Base-by-base conservation (phyloP, 2,329 filamentous ascomycete species). In the Ceratocystis destructans region DNA sequence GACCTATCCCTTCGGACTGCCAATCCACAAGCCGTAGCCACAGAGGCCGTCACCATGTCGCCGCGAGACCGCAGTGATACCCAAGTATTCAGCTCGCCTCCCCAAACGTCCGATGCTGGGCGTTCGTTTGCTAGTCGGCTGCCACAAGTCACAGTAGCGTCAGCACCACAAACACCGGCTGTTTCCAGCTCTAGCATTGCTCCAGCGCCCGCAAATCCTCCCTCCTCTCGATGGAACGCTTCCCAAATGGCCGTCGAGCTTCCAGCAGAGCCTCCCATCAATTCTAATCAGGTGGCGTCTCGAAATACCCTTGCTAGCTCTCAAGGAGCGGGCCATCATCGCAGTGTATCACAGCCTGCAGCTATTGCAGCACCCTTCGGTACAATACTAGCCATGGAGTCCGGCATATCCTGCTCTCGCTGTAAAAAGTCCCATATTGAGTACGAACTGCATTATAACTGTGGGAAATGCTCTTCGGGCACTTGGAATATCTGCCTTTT, bases 401-500 rank as follows among this genome's bases (percentile, higher is more conserved):
- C 91, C 0, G 84, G 83, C 1, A 83, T 96, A 63, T 80, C 79
- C 7, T 96, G 93, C 73, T 82, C 85, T 46, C 79, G 83, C 8
- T 97, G 93, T 73, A 77, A 79, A 22, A 87, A 82, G 69, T 72
- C 79, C 5, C 83, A 91, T 68, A 92, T 96, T 46, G 87, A 96
- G 73, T 90, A 96, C 71, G 85, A 90, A 7, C 77, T 96, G 1
- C 90, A 96, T 74, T 96, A 93, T 75, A 88, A 88, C 72, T 97
- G 93, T 74, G 74, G 77, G 1, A 79, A 79, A 62, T 96, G 93
- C 74, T 79, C 82, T 17, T 77, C 80, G 5, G 90, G 89, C 0
- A 78, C 83, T 61, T 96, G 87, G 79, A 87, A 92, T 73, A 78
- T 96, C 10, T 97, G 93, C 72, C 76, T 88, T 1, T 80, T 81